Percentiles rank a stretch among this genome's conserved stretches.
Conservation (phyloP, 768 basidiomycete species). For the Exidia glandulosa region DNA sequence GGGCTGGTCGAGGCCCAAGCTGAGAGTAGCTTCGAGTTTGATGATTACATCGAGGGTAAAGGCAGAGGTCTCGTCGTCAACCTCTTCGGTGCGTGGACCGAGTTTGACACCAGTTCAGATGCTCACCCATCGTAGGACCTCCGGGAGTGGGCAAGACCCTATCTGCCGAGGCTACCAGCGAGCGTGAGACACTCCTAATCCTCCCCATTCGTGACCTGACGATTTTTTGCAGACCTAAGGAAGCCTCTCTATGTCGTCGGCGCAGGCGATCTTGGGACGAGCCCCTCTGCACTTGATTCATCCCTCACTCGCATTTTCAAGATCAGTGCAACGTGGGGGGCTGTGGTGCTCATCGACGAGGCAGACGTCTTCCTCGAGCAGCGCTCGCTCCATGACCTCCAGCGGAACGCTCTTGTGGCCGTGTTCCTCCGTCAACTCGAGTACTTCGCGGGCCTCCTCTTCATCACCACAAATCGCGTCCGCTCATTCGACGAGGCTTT, state of each 20-base stretch:
- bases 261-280: constrained; percentile 24
- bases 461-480: constrained; percentile 30
- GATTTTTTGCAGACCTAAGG: constrained; percentile 10
- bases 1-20: constrained; percentile 20
- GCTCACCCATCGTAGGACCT: background rate
- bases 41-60: constrained; percentile 27
- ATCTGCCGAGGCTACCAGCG: constrained; percentile 25
- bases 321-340: constrained; percentile 22
- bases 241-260: constrained; percentile 24
- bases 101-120: background rate
- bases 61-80: constrained; percentile 25
- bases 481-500: constrained; percentile 28
- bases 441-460: constrained; percentile 29
- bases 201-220: background rate
- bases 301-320: constrained; percentile 21
- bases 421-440: constrained; percentile 34
- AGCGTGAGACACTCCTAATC: constrained; percentile 15
- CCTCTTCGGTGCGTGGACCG: constrained; percentile 18
- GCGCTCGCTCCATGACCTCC: constrained; percentile 50
- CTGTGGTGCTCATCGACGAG: constrained; percentile 25
- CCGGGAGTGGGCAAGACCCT: constrained; percentile 20
- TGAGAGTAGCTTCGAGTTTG: constrained; percentile 14
- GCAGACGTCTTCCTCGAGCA: constrained; percentile 67
- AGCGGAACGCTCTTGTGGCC: constrained; percentile 63
- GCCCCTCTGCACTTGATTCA: constrained; percentile 19